Conservation (phyloP, 2,329 filamentous ascomycete genomes). For the Coleophoma crateriformis region DNA sequence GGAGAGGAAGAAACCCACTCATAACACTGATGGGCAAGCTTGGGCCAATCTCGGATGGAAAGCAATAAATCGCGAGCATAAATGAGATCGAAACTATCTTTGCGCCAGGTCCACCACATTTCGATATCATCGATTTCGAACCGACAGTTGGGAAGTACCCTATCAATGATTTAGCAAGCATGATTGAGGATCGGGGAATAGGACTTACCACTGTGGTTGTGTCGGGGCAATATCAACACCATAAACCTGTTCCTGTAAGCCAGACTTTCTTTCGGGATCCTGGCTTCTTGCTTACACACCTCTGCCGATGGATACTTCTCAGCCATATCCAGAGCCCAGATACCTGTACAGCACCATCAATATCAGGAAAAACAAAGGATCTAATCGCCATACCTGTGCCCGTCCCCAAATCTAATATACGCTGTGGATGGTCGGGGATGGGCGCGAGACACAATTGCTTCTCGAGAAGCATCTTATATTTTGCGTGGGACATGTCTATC, state of each 20-base stretch:
- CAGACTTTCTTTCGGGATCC: neutral
- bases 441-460: conserved; percentile 2
- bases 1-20: neutral
- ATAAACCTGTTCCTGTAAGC: neutral
- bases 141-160: conserved; percentile 16
- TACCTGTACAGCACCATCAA: neutral
- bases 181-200: too few relatives aligned
- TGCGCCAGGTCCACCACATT: conserved; percentile 18
- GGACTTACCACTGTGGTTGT: conserved; percentile 6
- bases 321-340: neutral
- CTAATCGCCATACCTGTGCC: conserved; percentile 28
- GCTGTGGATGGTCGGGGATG: conserved; percentile 15
- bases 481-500: conserved; percentile 34
- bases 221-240: conserved; percentile 6
- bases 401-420: conserved; percentile 30
- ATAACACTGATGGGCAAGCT: conserved; percentile 7
- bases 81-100: conserved; percentile 2
- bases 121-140: conserved; percentile 26
- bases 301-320: neutral
- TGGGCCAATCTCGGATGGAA: conserved; percentile 7
- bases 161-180: neutral
- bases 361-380: neutral
- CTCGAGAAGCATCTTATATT: conserved; percentile 19
- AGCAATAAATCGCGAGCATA: conserved; percentile 2
- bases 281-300: neutral